A percentile compares a stretch with the other conserved stretches of the same genome.
These are phyloP conservation scores for Papiliotrema terrestris DNA, from an alignment of 1,284 basidiomycete species.

Conservation along the genomic window DNA sequence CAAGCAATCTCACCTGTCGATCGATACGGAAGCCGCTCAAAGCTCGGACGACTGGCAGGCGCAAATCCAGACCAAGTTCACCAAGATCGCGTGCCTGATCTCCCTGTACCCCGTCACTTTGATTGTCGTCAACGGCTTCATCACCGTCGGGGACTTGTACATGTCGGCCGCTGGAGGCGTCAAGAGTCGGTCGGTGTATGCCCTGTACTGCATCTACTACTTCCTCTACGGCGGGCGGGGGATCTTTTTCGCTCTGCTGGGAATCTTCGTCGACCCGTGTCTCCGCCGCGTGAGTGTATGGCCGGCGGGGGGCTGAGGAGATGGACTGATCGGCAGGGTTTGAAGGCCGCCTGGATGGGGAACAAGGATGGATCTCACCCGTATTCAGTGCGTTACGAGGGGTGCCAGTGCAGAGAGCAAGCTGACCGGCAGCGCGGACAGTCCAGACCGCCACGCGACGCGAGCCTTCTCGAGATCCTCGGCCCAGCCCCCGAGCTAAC, in stretches of 20 bases:
- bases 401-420: too few species aligned
- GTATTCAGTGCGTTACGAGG: neutral
- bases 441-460: neutral
- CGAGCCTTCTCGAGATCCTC: slow-evolving; percentile 1
- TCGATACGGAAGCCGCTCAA: neutral
- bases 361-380: neutral
- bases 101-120: slow-evolving; percentile 22
- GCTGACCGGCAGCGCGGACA: neutral
- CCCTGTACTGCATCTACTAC: slow-evolving; percentile 21
- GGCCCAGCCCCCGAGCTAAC: neutral
- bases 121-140: slow-evolving; percentile 20
- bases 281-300: slow-evolving; percentile 5
- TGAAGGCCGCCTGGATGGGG: neutral
- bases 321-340: neutral
- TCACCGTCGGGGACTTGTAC: slow-evolving; percentile 23
- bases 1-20: neutral
- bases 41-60: neutral
- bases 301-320: neutral
- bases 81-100: slow-evolving; percentile 22
- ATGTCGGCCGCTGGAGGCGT: slow-evolving; percentile 16
- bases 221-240: slow-evolving; percentile 27
- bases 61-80: slow-evolving; percentile 16
- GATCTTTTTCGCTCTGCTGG: slow-evolving; percentile 18
- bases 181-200: slow-evolving; percentile 6
- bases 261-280: slow-evolving; percentile 22